These are phyloP conservation scores for Astragalus glycyphyllos DNA, from an alignment of 306 rosid species.

Conservation along the genomic window DNA sequence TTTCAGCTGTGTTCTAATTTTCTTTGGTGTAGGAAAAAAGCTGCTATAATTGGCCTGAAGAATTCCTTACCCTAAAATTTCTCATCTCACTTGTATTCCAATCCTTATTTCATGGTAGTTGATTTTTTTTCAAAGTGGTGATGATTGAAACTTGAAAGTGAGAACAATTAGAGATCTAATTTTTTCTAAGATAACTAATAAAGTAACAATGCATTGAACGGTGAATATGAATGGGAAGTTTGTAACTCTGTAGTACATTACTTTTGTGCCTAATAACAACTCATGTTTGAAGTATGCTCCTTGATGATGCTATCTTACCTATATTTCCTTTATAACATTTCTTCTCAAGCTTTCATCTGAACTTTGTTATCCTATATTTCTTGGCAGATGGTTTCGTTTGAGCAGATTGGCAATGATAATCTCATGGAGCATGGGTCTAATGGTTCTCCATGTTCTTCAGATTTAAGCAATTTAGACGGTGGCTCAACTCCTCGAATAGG, in stretches of 20 bases:
- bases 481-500: slow-evolving; percentile 66
- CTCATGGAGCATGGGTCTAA: slow-evolving; percentile 47
- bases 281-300: slow-evolving; percentile 28
- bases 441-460: slow-evolving; percentile 56
- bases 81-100: not conserved
- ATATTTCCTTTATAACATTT: no score
- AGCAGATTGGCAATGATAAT: slow-evolving; percentile 42
- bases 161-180: slow-evolving; percentile 18
- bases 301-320: slow-evolving; percentile 34
- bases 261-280: not conserved
- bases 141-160: slow-evolving; percentile 24
- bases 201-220: no score
- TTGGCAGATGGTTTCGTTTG: slow-evolving; percentile 60
- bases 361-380: not conserved
- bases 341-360: no score
- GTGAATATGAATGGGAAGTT: no score
- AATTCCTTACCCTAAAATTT: not conserved
- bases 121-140: not conserved
- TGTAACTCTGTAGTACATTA: no score
- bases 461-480: slow-evolving; percentile 47
- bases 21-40: no score
- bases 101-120: not conserved
- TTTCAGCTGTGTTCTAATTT: no score
- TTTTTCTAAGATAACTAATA: not conserved
- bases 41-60: no score